phyloP scores from a whole-genome alignment of 2,329 filamentous ascomycete species.

The Cladosporium sp. region DNA sequence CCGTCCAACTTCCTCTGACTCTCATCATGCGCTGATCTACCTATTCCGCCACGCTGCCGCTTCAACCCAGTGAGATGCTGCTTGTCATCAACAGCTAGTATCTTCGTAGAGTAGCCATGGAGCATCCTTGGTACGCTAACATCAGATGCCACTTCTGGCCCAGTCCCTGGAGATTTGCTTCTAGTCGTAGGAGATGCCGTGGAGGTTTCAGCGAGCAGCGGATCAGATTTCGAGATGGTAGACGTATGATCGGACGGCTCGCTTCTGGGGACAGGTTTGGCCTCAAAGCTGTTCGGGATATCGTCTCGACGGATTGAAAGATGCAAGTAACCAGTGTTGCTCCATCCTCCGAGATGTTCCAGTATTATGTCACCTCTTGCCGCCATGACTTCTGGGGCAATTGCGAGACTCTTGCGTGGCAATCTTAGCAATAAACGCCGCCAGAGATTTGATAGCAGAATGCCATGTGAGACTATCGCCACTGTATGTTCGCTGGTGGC shows the following conservation, averaged over 20 bases:
- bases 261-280: not conserved
- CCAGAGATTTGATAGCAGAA: conserved; percentile 72
- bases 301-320: conserved; percentile 24
- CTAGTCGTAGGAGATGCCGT: not conserved
- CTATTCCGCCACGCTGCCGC: conserved; percentile 79
- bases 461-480: conserved; percentile 78
- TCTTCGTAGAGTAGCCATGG: conserved; percentile 48
- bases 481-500: conserved; percentile 45
- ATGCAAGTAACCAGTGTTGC: conserved; percentile 65
- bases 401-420: conserved; percentile 44
- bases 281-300: too few species aligned
- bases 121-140: conserved; percentile 21
- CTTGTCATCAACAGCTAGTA: conserved; percentile 67
- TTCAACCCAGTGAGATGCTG: conserved; percentile 73
- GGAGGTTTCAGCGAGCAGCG: not conserved
- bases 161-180: not conserved
- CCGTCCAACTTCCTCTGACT: conserved; percentile 73
- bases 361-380: conserved; percentile 42
- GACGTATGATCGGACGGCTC: not conserved
- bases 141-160: not conserved
- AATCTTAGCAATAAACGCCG: conserved; percentile 61
- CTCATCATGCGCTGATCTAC: conserved; percentile 72
- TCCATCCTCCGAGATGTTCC: conserved; percentile 60
- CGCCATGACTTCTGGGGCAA: conserved; percentile 46
- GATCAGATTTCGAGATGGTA: not conserved